Evolutionary conservation across 805 yeast genomes (phyloP), one percentile per base, ranked within the genome.

Genomic region (Metschnikowia lunata): DNA sequence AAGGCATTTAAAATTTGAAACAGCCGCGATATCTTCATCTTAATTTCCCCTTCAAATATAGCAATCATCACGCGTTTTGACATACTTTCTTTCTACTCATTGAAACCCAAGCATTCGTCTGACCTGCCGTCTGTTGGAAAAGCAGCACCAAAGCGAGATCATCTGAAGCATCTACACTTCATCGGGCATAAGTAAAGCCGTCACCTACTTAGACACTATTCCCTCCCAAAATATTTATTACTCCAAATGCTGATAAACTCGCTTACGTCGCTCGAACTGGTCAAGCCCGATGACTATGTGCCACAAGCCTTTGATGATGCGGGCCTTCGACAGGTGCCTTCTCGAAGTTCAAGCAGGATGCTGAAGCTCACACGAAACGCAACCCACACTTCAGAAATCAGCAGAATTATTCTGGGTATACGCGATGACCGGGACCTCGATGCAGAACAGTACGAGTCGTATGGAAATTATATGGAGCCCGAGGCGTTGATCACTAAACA

Each of bases 381-480:
- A 13, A 40, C 54, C 10, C 47, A 50, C 33, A 38, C 42, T 14
- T 45, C 50, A 2, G 56, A 54, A 15, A 31, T 54, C 11, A 45
- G 50, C 28, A 42, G 43, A 30, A 54, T 54, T 26, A 39, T 54
- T 29, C 44, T 43, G 34, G 55, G 50, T 4, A 39, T 54, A 27
- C 37, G 45, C 28, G 56, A 54, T 31, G 58, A 54, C 44, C 51
- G 42, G 32, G 47, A 48, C 5, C 51, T 42, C 13, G 56, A 54
- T 34, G 15, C 34, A n/a, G 46, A 34, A 11, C 48, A 51, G 34
- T 45, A 43, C 32, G 48, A 40, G 32, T 27, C 43, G 34, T 48
- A 51, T 40, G 37, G 39, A 7, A 39, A 34, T 27, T 39, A 37
- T 18, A 49, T 47, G 38, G 48, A 36, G 26, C 49, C 54, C 15